A percentile compares a stretch with the other conserved stretches of the same genome.
phyloP scores from a whole-genome alignment of 768 basidiomycete genomes.

The Pleurotus salmoneostramineus region DNA sequence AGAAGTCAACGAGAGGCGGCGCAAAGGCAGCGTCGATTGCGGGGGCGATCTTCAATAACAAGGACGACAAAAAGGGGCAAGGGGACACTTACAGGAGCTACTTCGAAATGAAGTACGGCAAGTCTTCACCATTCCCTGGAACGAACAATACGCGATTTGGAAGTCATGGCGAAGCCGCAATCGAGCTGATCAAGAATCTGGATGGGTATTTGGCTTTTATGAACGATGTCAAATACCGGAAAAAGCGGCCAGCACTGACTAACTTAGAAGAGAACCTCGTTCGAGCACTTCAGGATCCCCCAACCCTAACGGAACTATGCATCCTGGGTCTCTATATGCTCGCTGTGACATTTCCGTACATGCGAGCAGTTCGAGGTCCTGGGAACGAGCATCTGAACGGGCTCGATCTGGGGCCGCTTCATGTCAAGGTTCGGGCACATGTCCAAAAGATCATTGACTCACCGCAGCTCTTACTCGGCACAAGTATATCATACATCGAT shows the following conservation, averaged over 20 bases:
- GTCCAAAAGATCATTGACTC: constrained; percentile 13
- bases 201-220: constrained; percentile 21
- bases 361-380: constrained; percentile 17
- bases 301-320: constrained; percentile 24
- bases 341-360: constrained; percentile 20
- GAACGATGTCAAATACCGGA: constrained; percentile 20
- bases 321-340: constrained; percentile 20
- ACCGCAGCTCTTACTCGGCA: constrained; percentile 16
- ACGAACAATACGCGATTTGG: constrained; percentile 31
- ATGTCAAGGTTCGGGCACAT: constrained; percentile 15
- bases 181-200: constrained; percentile 20
- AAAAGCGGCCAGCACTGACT: constrained; percentile 20
- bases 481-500: constrained; percentile 4
- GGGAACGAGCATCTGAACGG: constrained; percentile 12
- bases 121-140: constrained; percentile 23
- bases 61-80: constrained; percentile 31
- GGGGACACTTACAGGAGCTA: constrained; percentile 20
- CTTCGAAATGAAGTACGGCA: constrained; percentile 18
- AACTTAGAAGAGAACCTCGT: constrained; percentile 31
- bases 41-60: constrained; percentile 27
- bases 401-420: constrained; percentile 20
- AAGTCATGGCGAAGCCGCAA: constrained; percentile 24
- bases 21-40: constrained; percentile 20
- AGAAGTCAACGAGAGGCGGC: constrained; percentile 18
- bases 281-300: constrained; percentile 16